Conservation (phyloP, 2,329 filamentous ascomycete species). For the Aspergillus pseudonomiae region DNA sequence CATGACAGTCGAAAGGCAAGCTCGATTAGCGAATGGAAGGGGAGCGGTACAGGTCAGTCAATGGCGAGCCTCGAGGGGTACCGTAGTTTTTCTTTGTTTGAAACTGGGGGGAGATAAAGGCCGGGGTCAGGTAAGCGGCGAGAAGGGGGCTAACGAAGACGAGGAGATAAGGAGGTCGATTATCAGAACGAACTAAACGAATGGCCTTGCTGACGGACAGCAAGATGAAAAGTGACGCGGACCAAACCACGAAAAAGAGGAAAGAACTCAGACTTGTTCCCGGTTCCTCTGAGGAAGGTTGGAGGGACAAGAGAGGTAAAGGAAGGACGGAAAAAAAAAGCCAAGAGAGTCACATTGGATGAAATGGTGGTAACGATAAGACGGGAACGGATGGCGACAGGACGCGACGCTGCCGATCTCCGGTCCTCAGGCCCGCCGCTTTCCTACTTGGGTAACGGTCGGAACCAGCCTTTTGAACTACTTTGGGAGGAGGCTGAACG, state of each 20-base stretch:
- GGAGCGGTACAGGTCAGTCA: background rate
- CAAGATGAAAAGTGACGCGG: conserved; percentile 16
- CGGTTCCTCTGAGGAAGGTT: background rate
- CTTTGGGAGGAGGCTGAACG: background rate
- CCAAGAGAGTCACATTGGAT: conserved; percentile 8
- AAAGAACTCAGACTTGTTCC: conserved; percentile 4
- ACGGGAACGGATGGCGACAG: conserved; percentile 24
- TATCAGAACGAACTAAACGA: conserved; percentile 15
- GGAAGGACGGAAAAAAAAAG: conserved; percentile 12
- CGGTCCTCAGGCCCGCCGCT: background rate
- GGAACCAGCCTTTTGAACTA: background rate
- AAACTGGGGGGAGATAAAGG: background rate
- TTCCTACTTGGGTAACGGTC: background rate
- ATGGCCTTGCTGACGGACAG: conserved; percentile 16
- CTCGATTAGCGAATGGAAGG: conserved; percentile 1
- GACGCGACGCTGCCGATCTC: conserved; percentile 23
- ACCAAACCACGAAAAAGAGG: conserved; percentile 3
- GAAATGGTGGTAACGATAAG: conserved; percentile 18
- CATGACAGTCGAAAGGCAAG: conserved; percentile 32
- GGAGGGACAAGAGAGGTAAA: background rate
- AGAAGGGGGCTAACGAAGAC: background rate
- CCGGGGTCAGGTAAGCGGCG: background rate
- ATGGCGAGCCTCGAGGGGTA: background rate
- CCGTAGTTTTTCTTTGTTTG: background rate
- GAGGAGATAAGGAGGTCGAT: background rate